phyloP scores from a whole-genome alignment of 2,329 filamentous ascomycete species.

The Epichloe amarillans region DNA sequence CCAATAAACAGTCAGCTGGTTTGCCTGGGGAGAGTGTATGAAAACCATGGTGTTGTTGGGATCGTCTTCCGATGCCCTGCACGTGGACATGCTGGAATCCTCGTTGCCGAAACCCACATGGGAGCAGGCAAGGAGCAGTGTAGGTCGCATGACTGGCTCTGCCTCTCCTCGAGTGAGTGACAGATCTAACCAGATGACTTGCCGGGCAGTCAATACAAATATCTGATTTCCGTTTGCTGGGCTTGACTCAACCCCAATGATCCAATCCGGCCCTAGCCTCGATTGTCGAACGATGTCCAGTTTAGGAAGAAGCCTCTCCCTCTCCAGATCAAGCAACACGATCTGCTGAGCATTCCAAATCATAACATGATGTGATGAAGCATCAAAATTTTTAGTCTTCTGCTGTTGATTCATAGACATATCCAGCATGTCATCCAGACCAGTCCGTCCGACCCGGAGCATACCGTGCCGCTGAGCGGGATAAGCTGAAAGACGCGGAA shows the following conservation, averaged over 20 bases:
- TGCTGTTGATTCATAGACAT: constrained; percentile 6
- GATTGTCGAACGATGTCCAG: constrained; percentile 15
- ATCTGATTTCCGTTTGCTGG: constrained; percentile 33
- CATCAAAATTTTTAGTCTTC: not conserved
- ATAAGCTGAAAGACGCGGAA: constrained; percentile 18
- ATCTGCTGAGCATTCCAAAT: constrained; percentile 25
- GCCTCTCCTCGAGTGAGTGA: constrained; percentile 6
- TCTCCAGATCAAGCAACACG: constrained; percentile 23
- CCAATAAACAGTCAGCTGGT: constrained; percentile 24
- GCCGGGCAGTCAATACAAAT: constrained; percentile 44
- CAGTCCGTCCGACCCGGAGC: constrained; percentile 24
- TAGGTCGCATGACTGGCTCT: constrained; percentile 8
- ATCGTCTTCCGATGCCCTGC: constrained; percentile 11
- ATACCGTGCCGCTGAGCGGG: constrained; percentile 28
- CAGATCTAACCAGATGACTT: constrained; percentile 36
- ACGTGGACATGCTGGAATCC: constrained; percentile 17
- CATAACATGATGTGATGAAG: constrained; percentile 13
- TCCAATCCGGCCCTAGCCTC: constrained; percentile 20
- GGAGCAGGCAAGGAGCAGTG: constrained; percentile 16
- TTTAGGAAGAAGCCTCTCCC: constrained; percentile 15
- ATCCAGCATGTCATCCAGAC: constrained; percentile 11
- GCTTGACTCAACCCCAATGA: constrained; percentile 43
- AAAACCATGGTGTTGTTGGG: constrained; percentile 18
- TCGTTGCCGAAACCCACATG: constrained; percentile 15
- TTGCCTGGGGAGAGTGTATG: constrained; percentile 18